Base-by-base conservation (phyloP, 2,329 filamentous ascomycete species). In the Pseudodiploospora longispora region DNA sequence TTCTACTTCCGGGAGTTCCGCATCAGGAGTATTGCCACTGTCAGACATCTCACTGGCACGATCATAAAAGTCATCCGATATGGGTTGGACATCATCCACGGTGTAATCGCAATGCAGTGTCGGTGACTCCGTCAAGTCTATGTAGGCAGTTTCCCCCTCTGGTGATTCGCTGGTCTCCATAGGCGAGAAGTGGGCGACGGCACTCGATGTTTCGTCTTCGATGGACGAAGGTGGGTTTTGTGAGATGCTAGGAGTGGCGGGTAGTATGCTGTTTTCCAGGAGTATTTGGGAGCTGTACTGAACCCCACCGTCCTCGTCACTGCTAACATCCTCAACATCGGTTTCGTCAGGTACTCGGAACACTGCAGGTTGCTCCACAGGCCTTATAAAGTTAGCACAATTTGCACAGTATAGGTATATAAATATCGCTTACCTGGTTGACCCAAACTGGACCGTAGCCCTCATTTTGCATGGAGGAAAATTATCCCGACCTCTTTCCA, bases 291-390 rank as follows among this genome's bases (percentile, higher is more conserved):
- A 49, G 43, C 55, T 60, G 32, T 55, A 52, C 30, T 49, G 46
- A 28, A 64, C 51, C 34, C 45, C 50, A 9, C 50, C 38, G 12
- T 60, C 55, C 6, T 57, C 52, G 27, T 59, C 57, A 29, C 55
- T 60, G 27, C 50, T 51, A 1, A 51, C 45, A 27, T 58, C 57
- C 31, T 64, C 59, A 2, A 54, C 47, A 12, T 69, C 66, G 6
- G 55, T 58, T 6, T 69, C 68, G 41, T 72, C 69, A 0, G 70
- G 69, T 2, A 72, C 68, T 31, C 57, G 56, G 40, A 71, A 72
- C 27, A 60, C 59, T 35, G 55, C 56, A 32, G 57, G 57, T 29
- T 49, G 55, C 32, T 56, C 52, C 10, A 48, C 42, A 4, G 53
- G 56, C 30, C 61, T 62, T 29, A n/a, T 10, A n/a, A 19, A 30